Percentiles rank a stretch among this genome's conserved stretches.
These are phyloP conservation scores for Mortierella hygrophila DNA, from an alignment of 192 early-diverging fungal genomes.

Conservation along the genomic window DNA sequence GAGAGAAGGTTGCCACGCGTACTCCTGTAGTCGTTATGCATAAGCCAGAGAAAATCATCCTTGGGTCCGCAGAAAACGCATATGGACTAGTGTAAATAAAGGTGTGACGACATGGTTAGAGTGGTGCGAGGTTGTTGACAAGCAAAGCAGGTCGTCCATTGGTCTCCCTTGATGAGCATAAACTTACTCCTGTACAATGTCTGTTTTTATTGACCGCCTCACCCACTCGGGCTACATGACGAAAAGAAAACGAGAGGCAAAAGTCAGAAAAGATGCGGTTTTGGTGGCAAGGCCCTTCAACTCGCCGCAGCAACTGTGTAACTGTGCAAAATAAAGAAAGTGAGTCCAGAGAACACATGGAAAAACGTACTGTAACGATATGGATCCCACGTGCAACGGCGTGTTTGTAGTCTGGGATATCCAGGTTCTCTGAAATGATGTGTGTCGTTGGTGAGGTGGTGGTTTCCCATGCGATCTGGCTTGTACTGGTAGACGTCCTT, in stretches of 20 bases:
- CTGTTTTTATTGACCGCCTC: not conserved
- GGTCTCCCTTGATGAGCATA: not conserved
- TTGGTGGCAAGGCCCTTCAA: not conserved
- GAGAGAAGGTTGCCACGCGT: not conserved
- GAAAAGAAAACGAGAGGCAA: not conserved
- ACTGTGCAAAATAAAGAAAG: not conserved
- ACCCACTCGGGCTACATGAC: constrained; percentile 33
- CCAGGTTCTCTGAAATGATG: constrained; percentile 43
- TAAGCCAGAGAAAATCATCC: constrained; percentile 46
- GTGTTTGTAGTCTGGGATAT: constrained; percentile 40
- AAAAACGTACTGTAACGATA: constrained; percentile 33
- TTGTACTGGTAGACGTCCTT: not conserved
- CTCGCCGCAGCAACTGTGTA: not conserved
- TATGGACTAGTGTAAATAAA: constrained; percentile 8
- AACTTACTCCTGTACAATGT: constrained; percentile 24
- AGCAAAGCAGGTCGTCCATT: not conserved
- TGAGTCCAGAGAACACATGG: too few relatives aligned
- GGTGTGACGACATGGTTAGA: not conserved
- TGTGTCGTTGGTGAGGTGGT: constrained; percentile 22
- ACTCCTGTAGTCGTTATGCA: constrained; percentile 42
- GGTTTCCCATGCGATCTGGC: not conserved
- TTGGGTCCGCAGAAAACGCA: constrained; percentile 36
- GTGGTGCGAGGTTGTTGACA: not conserved
- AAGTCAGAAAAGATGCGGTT: not conserved
- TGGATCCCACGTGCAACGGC: constrained; percentile 40